phyloP scores from a whole-genome alignment of 1,284 basidiomycete species.

The Schizopora paradoxa region DNA sequence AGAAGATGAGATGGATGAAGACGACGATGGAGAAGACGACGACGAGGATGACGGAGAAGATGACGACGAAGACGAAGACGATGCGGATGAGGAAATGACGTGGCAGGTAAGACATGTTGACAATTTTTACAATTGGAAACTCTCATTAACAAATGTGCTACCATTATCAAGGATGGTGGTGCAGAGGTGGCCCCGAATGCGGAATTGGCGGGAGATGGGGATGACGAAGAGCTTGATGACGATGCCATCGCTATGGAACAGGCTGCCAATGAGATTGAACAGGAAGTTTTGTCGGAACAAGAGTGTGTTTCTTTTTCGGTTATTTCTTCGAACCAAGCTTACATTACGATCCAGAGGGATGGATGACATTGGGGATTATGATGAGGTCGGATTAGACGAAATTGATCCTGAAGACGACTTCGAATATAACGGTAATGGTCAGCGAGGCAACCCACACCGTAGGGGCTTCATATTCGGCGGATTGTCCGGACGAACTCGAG shows the following conservation, averaged over 20 bases:
- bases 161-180: slow-evolving; percentile 49
- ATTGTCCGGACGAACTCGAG: too few relatives aligned
- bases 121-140: slow-evolving; percentile 7
- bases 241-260: slow-evolving; percentile 35
- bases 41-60: slow-evolving; percentile 51
- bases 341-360: too few relatives aligned
- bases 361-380: too few relatives aligned
- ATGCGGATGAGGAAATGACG: slow-evolving; percentile 50
- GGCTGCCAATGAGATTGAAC: slow-evolving; percentile 53
- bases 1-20: slow-evolving; percentile 56
- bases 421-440: too few relatives aligned
- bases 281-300: slow-evolving; percentile 59
- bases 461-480: too few relatives aligned
- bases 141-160: slow-evolving; percentile 3
- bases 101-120: slow-evolving; percentile 57
- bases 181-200: slow-evolving; percentile 36
- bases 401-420: too few relatives aligned
- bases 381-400: too few relatives aligned
- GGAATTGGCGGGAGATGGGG: slow-evolving; percentile 34
- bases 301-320: too few relatives aligned
- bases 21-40: slow-evolving; percentile 56
- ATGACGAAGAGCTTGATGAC: slow-evolving; percentile 50
- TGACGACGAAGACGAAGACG: slow-evolving; percentile 49
- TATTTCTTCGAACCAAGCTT: too few relatives aligned
- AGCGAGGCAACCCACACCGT: too few relatives aligned